phyloP scores from a whole-genome alignment of 768 basidiomycete genomes.

The Mycena indigotica region DNA sequence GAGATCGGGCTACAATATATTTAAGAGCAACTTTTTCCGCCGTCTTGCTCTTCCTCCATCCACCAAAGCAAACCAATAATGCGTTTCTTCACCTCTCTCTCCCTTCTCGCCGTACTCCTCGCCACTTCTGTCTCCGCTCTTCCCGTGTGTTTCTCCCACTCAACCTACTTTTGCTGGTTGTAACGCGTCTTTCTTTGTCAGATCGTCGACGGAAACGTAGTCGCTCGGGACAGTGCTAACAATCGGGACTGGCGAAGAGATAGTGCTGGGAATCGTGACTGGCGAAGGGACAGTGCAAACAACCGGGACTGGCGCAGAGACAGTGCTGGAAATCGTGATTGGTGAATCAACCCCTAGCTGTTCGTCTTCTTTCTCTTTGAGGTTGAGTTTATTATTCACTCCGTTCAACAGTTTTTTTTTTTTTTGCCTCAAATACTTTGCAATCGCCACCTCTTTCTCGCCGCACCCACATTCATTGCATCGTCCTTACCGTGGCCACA shows the following conservation, averaged over 20 bases:
- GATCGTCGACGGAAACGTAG: slow-evolving; percentile 25
- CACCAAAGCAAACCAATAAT: slow-evolving; percentile 21
- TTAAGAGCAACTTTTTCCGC: background rate
- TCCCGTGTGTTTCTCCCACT: slow-evolving; percentile 41
- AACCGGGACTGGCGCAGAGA: slow-evolving; percentile 25
- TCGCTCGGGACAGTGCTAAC: slow-evolving; percentile 10
- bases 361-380: background rate
- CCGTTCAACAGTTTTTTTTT: background rate
- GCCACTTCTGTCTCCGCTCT: slow-evolving; percentile 21
- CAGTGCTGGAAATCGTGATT: slow-evolving; percentile 26
- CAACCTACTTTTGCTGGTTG: slow-evolving; percentile 2
- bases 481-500: background rate
- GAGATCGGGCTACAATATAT: too few relatives aligned
- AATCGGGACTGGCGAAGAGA: slow-evolving; percentile 23
- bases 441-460: background rate
- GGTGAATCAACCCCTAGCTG: slow-evolving; percentile 24
- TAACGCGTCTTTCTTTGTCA: slow-evolving; percentile 41
- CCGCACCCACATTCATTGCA: background rate
- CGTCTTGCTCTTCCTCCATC: slow-evolving; percentile 23
- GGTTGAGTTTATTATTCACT: background rate
- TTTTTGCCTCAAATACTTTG: background rate
- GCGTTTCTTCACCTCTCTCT: slow-evolving; percentile 40
- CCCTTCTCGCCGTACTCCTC: slow-evolving; percentile 34
- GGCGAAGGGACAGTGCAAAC: slow-evolving; percentile 23
- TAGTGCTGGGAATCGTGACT: slow-evolving; percentile 19